Evolutionary conservation across 306 rosid species (phyloP).

Genomic region (Citrullus colocynthis): DNA sequence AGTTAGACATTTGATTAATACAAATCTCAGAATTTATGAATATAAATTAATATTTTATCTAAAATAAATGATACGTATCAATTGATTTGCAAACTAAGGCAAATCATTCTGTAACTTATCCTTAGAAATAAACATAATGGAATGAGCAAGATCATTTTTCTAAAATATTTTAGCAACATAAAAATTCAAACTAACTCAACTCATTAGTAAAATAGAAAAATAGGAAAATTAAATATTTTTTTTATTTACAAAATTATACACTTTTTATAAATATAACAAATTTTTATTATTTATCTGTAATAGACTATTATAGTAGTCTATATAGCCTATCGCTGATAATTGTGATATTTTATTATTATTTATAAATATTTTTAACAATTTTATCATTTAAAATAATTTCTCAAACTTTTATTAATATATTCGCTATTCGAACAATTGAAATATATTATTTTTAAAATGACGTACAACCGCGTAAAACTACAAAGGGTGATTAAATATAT

Average conservation of each 20-base stretch:
- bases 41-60: too few relatives aligned
- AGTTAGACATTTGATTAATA: too few relatives aligned
- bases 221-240: background rate
- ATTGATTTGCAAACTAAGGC: background rate
- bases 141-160: background rate
- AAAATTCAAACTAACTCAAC: background rate
- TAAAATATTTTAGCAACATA: too few relatives aligned
- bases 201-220: background rate
- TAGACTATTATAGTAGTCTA: too few relatives aligned
- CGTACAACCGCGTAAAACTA: background rate
- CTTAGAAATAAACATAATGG: background rate
- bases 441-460: background rate
- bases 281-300: too few relatives aligned
- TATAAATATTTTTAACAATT: too few relatives aligned
- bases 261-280: too few relatives aligned
- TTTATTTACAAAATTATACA: background rate
- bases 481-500: background rate
- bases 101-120: background rate
- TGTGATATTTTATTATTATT: too few relatives aligned
- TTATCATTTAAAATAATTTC: too few relatives aligned
- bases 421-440: background rate
- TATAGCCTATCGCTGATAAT: too few relatives aligned
- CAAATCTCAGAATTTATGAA: too few relatives aligned
- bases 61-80: too few relatives aligned
- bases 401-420: background rate